These are phyloP conservation scores for Ogataea populi-albae DNA, from an alignment of 805 yeast species.

Conservation along the genomic window DNA sequence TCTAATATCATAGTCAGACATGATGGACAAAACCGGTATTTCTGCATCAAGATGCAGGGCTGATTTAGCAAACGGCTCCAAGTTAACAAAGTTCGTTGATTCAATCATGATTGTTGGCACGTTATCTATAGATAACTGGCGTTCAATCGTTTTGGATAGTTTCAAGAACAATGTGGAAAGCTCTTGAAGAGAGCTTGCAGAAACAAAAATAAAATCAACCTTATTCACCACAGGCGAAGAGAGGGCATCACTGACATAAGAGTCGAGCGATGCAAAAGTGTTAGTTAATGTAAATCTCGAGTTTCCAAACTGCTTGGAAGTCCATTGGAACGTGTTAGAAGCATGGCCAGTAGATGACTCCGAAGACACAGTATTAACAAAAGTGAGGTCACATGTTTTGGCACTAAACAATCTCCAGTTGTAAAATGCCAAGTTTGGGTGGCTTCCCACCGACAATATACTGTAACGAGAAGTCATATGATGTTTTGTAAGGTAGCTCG, in stretches of 20 bases:
- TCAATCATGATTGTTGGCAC: conserved; percentile 60
- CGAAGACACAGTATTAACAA: conserved; percentile 34
- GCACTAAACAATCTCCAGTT: conserved; percentile 55
- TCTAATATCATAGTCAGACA: conserved; percentile 61
- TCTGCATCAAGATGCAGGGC: conserved; percentile 30
- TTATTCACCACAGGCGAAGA: conserved; percentile 18
- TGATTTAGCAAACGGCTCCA: conserved; percentile 65
- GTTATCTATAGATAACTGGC: conserved; percentile 22
- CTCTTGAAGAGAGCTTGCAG: conserved; percentile 51
- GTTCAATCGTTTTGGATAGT: conserved; percentile 36
- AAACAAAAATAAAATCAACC: conserved; percentile 45
- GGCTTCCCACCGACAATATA: conserved; percentile 46
- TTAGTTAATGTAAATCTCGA: conserved; percentile 26
- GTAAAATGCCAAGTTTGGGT: conserved; percentile 58
- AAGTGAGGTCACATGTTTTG: conserved; percentile 38
- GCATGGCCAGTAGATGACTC: conserved; percentile 3
- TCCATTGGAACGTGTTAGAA: conserved; percentile 28
- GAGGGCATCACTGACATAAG: conserved; percentile 16
- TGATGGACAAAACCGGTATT: conserved; percentile 50
- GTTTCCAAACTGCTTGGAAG: conserved; percentile 33
- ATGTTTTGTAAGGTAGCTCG: no score
- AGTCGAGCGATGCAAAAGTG: conserved; percentile 24
- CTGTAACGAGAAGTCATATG: conserved; percentile 27
- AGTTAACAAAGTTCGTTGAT: conserved; percentile 66
- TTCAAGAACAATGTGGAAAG: conserved; percentile 41